Evolutionary conservation across 2,329 filamentous ascomycete species (phyloP).

Genomic region (Akanthomyces lecanii): DNA sequence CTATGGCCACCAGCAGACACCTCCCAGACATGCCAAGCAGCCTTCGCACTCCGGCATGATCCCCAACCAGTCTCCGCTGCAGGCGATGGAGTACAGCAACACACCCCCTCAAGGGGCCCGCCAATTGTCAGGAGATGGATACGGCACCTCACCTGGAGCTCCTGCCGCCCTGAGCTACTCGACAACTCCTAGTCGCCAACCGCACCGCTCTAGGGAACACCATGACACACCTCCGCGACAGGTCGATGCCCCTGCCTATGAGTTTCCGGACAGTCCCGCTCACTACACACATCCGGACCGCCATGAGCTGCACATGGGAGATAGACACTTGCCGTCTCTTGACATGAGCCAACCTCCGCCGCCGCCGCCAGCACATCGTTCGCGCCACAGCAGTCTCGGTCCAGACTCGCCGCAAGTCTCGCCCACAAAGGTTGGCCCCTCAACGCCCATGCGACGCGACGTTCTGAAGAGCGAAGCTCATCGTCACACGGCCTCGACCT

Average conservation of each 20-base stretch:
- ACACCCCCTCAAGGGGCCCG: constrained; percentile 35
- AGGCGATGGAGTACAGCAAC: constrained; percentile 47
- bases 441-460: constrained; percentile 55
- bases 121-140: constrained; percentile 34
- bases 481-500: constrained; percentile 45
- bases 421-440: constrained; percentile 39
- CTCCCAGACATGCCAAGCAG: constrained; percentile 43
- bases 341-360: constrained; percentile 50
- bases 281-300: constrained; percentile 34
- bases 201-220: constrained; percentile 33
- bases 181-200: constrained; percentile 26
- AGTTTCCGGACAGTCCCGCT: constrained; percentile 36
- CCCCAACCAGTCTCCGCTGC: constrained; percentile 50
- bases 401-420: constrained; percentile 38
- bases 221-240: constrained; percentile 33
- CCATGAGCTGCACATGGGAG: constrained; percentile 32
- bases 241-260: constrained; percentile 20
- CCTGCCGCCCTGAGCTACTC: constrained; percentile 19
- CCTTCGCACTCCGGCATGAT: constrained; percentile 36
- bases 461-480: constrained; percentile 56
- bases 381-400: constrained; percentile 41
- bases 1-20: constrained; percentile 37
- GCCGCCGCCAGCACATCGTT: constrained; percentile 49
- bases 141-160: constrained; percentile 32
- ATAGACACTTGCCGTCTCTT: constrained; percentile 32